Percentiles rank a stretch among this genome's conserved stretches.
Evolutionary conservation across 2,329 filamentous ascomycete species (phyloP).

Genomic region (Eurotiales sp.): DNA sequence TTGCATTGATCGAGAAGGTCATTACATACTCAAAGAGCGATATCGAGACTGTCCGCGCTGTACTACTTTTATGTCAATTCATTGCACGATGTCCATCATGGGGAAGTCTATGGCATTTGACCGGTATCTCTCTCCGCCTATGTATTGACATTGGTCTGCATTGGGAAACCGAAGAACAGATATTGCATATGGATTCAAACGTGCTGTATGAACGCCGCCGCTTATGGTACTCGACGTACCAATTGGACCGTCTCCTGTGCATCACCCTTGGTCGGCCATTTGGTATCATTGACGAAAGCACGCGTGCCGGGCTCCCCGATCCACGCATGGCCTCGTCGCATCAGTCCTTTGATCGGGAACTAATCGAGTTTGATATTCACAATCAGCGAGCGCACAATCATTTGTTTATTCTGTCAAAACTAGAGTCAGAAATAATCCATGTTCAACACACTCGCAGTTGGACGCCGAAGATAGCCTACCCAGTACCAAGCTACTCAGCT

Average conservation of each 20-base stretch:
- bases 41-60: conserved; percentile 28
- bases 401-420: conserved; percentile 24
- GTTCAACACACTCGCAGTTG: conserved; percentile 28
- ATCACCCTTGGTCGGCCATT: conserved; percentile 8
- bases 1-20: conserved; percentile 26
- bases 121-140: conserved; percentile 30
- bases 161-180: conserved; percentile 26
- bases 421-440: conserved; percentile 35
- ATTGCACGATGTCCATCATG: conserved; percentile 28
- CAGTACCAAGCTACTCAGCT: conserved; percentile 23
- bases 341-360: conserved; percentile 16
- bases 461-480: conserved; percentile 25
- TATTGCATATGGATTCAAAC: conserved; percentile 19
- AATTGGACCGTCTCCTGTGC: conserved; percentile 10
- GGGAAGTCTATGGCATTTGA: conserved; percentile 33
- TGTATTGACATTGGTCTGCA: conserved; percentile 32
- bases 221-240: conserved; percentile 7
- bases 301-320: conserved; percentile 24
- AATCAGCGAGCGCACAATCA: conserved; percentile 28
- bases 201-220: conserved; percentile 26
- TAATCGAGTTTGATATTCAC: conserved; percentile 24
- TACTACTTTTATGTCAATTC: conserved; percentile 31
- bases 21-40: conserved; percentile 30
- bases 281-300: conserved; percentile 7
- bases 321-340: background rate